Percentiles rank a stretch among this genome's conserved stretches.
phyloP scores from a whole-genome alignment of 1,139 yeast species.

The Lodderomyces metapsilosis region DNA sequence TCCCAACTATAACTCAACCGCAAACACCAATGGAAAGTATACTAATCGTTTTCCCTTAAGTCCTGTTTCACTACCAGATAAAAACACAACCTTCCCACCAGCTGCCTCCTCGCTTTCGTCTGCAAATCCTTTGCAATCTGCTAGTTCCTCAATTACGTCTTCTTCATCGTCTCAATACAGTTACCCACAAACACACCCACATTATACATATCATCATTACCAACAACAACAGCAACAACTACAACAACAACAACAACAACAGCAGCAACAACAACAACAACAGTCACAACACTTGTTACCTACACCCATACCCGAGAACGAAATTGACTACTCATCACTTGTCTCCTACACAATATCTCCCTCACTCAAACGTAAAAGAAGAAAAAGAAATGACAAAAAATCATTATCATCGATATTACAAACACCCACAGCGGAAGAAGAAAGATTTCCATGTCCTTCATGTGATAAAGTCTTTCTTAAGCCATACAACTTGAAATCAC shows the following conservation, averaged over 20 bases:
- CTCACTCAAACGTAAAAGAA: constrained; percentile 33
- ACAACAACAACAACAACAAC: not conserved
- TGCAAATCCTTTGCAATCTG: too few species aligned
- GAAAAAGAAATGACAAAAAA: constrained; percentile 14
- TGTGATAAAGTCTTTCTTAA: constrained; percentile 53
- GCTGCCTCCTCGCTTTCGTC: constrained; percentile 2
- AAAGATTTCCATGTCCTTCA: constrained; percentile 39
- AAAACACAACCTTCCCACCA: constrained; percentile 1
- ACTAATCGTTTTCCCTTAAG: constrained; percentile 13
- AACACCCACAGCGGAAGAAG: constrained; percentile 4
- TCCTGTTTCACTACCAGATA: constrained; percentile 15
- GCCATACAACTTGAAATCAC: constrained; percentile 56
- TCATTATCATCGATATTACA: not conserved
- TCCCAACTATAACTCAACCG: not conserved
- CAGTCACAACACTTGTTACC: constrained; percentile 4
- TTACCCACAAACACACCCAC: not conserved
- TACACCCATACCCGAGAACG: constrained; percentile 7
- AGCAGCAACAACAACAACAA: too few species aligned
- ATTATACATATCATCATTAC: not conserved
- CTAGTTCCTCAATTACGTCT: constrained; percentile 5
- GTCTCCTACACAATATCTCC: constrained; percentile 40
- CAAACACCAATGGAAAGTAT: not conserved
- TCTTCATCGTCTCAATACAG: constrained; percentile 1
- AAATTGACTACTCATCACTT: constrained; percentile 37
- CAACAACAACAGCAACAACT: constrained; percentile 3